These are phyloP conservation scores for Diaporthe caulivora DNA, from an alignment of 2,329 filamentous ascomycete species.

Conservation along the genomic window DNA sequence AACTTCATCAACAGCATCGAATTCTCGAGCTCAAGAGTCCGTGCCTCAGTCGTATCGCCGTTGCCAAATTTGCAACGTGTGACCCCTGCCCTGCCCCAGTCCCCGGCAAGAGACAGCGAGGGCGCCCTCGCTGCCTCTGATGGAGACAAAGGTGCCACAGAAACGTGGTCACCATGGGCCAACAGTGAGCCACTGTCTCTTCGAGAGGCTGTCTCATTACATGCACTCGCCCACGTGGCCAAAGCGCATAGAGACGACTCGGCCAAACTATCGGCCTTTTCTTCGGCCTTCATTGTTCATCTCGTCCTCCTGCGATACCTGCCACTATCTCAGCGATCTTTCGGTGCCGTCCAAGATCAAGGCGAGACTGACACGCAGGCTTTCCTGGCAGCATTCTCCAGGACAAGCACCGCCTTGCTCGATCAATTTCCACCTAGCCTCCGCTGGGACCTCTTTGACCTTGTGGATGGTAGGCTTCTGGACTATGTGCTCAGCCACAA, in stretches of 20 bases:
- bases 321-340: constrained; percentile 44
- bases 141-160: constrained; percentile 18
- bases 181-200: constrained; percentile 29
- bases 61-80: constrained; percentile 32
- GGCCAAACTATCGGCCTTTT: constrained; percentile 33
- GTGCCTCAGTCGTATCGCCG: constrained; percentile 38
- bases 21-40: constrained; percentile 71
- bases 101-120: no score
- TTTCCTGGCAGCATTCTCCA: constrained; percentile 29
- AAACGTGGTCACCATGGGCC: constrained; percentile 42
- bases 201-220: constrained; percentile 38
- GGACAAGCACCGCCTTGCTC: constrained; percentile 31
- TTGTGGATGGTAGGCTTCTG: constrained; percentile 44
- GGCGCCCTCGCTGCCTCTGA: background rate
- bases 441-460: constrained; percentile 44
- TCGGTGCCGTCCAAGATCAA: constrained; percentile 13
- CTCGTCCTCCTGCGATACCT: constrained; percentile 44
- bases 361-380: constrained; percentile 1
- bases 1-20: constrained; percentile 74
- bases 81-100: background rate
- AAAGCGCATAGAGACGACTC: constrained; percentile 21
- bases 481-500: constrained; percentile 3
- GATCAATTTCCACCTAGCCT: constrained; percentile 31
- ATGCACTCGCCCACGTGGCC: constrained; percentile 42
- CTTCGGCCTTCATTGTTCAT: constrained; percentile 44